These are phyloP conservation scores for Aspergillus clavatus DNA, from an alignment of 2,329 filamentous ascomycete species.

Conservation along the genomic window DNA sequence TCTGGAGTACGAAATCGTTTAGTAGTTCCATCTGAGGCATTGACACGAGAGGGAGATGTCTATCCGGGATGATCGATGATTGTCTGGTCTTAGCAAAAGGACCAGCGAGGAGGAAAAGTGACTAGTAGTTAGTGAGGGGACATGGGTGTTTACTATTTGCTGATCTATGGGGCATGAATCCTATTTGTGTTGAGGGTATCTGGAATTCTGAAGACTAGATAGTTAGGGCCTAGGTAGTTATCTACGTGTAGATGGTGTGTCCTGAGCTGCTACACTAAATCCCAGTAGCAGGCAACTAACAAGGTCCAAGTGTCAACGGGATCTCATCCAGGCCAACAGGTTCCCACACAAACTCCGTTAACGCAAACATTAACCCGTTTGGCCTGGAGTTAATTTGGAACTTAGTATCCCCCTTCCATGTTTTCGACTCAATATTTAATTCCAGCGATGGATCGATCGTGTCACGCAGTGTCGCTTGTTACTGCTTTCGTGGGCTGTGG, in stretches of 20 bases:
- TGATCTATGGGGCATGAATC: too few species aligned
- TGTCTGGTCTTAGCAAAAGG: neutral
- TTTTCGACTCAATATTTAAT: neutral
- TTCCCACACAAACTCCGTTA: neutral
- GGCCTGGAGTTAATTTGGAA: neutral
- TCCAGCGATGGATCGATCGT: too few species aligned
- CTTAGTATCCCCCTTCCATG: neutral
- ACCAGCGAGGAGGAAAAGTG: neutral
- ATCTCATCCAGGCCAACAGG: neutral
- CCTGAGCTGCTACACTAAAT: too few species aligned
- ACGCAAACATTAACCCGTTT: neutral
- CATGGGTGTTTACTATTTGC: too few species aligned
- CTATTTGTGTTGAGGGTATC: too few species aligned
- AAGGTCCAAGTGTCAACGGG: neutral
- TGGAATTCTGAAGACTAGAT: too few species aligned
- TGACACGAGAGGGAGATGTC: too few species aligned
- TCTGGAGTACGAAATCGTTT: too few species aligned
- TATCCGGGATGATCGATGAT: neutral
- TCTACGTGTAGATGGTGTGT: neutral
- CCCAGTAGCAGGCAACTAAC: neutral
- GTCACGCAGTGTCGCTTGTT: too few species aligned
- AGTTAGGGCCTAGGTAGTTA: neutral
- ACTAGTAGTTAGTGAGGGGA: too few species aligned
- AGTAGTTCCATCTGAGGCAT: too few species aligned
- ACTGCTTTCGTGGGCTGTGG: too few species aligned